phyloP scores from a whole-genome alignment of 2,329 filamentous ascomycete species.

The Clathrospora elynae region DNA sequence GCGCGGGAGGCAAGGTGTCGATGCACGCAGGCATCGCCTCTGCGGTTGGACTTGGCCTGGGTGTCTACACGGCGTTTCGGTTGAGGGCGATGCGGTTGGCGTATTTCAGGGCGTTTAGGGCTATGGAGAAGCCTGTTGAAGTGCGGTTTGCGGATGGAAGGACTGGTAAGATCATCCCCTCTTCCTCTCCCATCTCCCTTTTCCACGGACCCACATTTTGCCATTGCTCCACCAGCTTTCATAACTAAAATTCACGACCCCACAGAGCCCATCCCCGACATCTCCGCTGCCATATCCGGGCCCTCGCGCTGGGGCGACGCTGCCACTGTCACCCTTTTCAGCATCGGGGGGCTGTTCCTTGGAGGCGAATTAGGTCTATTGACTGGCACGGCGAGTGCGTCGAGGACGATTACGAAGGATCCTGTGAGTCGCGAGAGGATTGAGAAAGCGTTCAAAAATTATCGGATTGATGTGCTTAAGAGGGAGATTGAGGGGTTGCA shows the following conservation, averaged over 20 bases:
- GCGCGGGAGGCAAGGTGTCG: constrained; percentile 61
- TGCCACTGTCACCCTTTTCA: constrained; percentile 67
- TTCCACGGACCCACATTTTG: neutral
- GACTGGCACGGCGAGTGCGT: constrained; percentile 61
- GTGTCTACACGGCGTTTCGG: constrained; percentile 59
- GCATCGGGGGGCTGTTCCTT: constrained; percentile 65
- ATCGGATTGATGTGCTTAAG: constrained; percentile 67
- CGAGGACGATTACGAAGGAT: constrained; percentile 59
- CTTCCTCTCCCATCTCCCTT: neutral
- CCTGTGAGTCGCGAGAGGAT: constrained; percentile 62
- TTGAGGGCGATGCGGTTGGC: constrained; percentile 60
- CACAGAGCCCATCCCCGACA: constrained; percentile 65
- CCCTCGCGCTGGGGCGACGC: constrained; percentile 65
- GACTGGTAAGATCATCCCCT: constrained; percentile 51
- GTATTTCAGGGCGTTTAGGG: constrained; percentile 67
- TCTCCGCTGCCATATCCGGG: constrained; percentile 59
- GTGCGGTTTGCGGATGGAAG: constrained; percentile 67
- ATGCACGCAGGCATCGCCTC: constrained; percentile 64
- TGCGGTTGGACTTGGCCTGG: constrained; percentile 63
- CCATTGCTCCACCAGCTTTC: no score
- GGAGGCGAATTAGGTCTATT: constrained; percentile 68
- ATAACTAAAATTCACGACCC: neutral
- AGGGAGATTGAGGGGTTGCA: constrained; percentile 64
- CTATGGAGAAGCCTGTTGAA: constrained; percentile 65
- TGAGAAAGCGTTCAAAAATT: constrained; percentile 66